Base-by-base conservation (phyloP, 164 flowering plant species). In the Santalum album region DNA sequence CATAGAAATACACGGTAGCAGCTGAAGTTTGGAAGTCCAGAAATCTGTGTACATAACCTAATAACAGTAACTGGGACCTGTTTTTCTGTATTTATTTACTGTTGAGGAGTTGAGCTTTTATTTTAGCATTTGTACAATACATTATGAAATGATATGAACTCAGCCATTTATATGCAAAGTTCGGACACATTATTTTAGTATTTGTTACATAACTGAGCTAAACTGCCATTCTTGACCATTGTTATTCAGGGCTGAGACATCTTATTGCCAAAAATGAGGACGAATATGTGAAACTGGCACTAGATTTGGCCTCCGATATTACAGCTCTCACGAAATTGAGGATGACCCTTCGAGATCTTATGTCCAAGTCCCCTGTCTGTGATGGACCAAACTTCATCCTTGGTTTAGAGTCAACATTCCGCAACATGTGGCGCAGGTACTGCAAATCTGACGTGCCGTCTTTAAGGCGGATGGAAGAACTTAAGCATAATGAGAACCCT, bases 321-420 rank as follows among this genome's bases (percentile, higher is more conserved):
- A 56, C 79, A 27, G 79, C 83, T 48, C 95, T 92, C 26, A 76
- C 94, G 44, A 72, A 74, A 29, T 74, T 89, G 67, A 80, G 96
- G 61, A 74, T 73, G 80, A 69, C 72, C 64, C 83, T 92, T 14
- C 83, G 99, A 16, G 83, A 79, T 3, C 82, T 78, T 34, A 92
- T 92, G 99, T 44, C 74, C 22, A 82, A 80, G 57, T 89, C 99
- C 34, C 90, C 97, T 42, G 77, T 92, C 21, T 92, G 99, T 62
- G 78, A 92, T 65, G 99, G 99, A 34, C 46, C 77, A 29, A 81
- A 77, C 14, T 92, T 79, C 56, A 57, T 57, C 18, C 58, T 27
- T 51, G 87, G 83, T 48, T 57, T 92, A 51, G 96, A 92, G 60
- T 66, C 77, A 24, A 58, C 77, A 34, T 92, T 80, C 72, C 68